These are phyloP conservation scores for Penicillium sclerotiorum DNA, from an alignment of 2,329 filamentous ascomycete species.

Conservation along the genomic window DNA sequence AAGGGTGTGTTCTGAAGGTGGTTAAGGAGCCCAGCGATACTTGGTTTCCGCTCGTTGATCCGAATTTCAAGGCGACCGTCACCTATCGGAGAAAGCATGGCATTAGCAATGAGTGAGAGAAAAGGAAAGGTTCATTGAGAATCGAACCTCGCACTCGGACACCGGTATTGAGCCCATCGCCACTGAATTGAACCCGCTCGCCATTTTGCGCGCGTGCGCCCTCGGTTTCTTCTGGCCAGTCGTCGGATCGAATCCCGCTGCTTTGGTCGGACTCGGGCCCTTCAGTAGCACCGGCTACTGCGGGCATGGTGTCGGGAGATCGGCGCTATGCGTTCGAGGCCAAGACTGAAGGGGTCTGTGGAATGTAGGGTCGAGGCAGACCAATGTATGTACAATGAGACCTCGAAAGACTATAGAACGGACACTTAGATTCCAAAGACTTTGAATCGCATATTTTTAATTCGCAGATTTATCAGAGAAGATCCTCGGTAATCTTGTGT, in stretches of 20 bases:
- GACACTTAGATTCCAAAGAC: no score
- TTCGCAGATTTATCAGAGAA: no score
- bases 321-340: neutral
- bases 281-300: neutral
- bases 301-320: conserved; percentile 3
- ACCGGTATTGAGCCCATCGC: conserved; percentile 22
- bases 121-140: neutral
- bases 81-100: conserved; percentile 6
- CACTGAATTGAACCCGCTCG: conserved; percentile 18
- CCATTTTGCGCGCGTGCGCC: neutral
- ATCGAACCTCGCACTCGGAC: conserved; percentile 17
- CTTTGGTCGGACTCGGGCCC: neutral
- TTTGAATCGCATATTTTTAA: no score
- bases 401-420: neutral
- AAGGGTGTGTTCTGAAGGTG: conserved; percentile 15
- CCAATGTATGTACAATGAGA: neutral
- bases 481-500: neutral
- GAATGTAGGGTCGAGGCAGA: neutral
- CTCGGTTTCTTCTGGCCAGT: conserved; percentile 13
- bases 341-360: neutral
- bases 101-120: neutral
- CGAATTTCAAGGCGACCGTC: conserved; percentile 27
- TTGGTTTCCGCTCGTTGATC: conserved; percentile 23
- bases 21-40: conserved; percentile 21
- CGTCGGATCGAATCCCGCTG: conserved; percentile 6